A percentile compares a stretch with the other conserved stretches of the same genome.
These are phyloP conservation scores for Corylus heterophylla DNA, from an alignment of 306 rosid species.

Conservation along the genomic window DNA sequence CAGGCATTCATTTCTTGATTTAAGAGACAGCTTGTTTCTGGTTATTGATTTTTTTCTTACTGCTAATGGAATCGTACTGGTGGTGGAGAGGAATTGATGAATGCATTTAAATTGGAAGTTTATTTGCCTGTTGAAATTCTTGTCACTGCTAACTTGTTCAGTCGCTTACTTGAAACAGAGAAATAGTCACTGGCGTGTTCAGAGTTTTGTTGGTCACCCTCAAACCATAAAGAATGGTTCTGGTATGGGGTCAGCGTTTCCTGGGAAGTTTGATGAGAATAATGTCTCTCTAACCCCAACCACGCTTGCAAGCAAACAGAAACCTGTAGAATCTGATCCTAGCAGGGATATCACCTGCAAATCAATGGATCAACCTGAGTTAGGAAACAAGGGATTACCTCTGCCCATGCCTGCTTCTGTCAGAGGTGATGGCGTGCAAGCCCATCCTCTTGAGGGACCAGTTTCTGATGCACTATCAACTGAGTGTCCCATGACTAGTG, in stretches of 20 bases:
- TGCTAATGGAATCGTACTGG: conserved; percentile 4
- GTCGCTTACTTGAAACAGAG: conserved; percentile 55
- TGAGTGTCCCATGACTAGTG: conserved; percentile 55
- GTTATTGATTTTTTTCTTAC: background rate
- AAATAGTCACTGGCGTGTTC: conserved; percentile 97
- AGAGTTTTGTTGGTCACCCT: conserved; percentile 68
- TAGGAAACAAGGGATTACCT: conserved; percentile 58
- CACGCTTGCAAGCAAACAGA: conserved; percentile 54
- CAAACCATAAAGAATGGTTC: conserved; percentile 62
- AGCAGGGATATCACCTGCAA: conserved; percentile 57
- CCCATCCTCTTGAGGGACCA: conserved; percentile 68
- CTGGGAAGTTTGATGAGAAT: conserved; percentile 84
- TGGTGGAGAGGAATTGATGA: conserved; percentile 4
- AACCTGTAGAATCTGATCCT: conserved; percentile 54
- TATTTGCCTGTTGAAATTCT: conserved; percentile 21
- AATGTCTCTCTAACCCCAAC: conserved; percentile 58
- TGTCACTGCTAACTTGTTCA: conserved; percentile 21
- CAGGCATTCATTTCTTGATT: background rate
- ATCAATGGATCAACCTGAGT: conserved; percentile 60
- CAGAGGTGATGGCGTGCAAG: conserved; percentile 63
- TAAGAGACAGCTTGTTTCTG: background rate
- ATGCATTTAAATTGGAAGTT: conserved; percentile 10
- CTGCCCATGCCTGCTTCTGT: conserved; percentile 50
- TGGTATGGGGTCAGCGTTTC: conserved; percentile 58
- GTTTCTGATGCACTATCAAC: conserved; percentile 68